Percentiles rank a stretch among this genome's conserved stretches.
These are phyloP conservation scores for Coniochaeta hoffmannii DNA, from an alignment of 2,329 filamentous ascomycete species.

Conservation along the genomic window DNA sequence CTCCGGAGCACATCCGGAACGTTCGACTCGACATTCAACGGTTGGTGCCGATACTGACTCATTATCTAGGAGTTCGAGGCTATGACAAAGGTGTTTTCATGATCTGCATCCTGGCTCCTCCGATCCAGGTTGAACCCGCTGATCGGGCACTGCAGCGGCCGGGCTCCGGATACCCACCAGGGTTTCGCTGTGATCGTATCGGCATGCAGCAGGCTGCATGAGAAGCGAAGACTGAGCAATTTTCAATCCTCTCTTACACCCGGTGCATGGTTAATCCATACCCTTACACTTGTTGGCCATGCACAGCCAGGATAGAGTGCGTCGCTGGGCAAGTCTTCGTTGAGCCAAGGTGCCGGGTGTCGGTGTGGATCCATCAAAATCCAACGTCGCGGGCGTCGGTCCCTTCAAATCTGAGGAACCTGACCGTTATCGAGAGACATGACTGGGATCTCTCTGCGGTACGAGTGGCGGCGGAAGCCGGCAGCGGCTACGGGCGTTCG, in stretches of 20 bases:
- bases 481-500: neutral
- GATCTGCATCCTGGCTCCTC: neutral
- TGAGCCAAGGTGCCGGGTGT: neutral
- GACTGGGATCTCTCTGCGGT: neutral
- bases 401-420: neutral
- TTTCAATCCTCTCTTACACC: too few relatives aligned
- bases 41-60: neutral
- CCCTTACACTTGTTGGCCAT: neutral
- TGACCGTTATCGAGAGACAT: neutral
- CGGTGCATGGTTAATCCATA: neutral
- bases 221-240: too few relatives aligned
- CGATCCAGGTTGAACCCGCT: too few relatives aligned
- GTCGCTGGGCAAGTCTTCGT: neutral
- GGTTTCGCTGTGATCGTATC: too few relatives aligned
- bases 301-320: too few relatives aligned
- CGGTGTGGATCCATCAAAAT: neutral
- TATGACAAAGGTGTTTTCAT: neutral
- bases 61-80: neutral
- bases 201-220: too few relatives aligned
- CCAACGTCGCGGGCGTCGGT: neutral
- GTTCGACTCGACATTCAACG: neutral
- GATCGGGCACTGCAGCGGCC: too few relatives aligned
- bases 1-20: neutral
- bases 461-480: neutral
- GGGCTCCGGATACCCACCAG: too few relatives aligned